Evolutionary conservation across 768 basidiomycete genomes (phyloP).

Genomic region (Pisolithus sp.): DNA sequence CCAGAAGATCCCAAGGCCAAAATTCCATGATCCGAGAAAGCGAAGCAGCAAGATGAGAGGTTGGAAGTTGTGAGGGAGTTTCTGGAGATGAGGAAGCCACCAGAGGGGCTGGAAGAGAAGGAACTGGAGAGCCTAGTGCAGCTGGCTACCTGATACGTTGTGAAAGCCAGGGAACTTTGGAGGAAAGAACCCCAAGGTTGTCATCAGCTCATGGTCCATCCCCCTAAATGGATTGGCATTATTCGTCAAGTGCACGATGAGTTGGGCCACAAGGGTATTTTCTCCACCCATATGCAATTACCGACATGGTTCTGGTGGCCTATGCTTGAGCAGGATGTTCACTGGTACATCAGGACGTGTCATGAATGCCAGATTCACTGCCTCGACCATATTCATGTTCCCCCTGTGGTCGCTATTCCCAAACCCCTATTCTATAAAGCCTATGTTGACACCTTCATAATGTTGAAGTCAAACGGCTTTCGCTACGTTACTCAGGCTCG

Average conservation of each 20-base stretch:
- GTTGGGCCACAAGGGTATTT: constrained; percentile 5
- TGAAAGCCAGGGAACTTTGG: not conserved
- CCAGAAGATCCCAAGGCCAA: too few relatives aligned
- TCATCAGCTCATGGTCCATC: not conserved
- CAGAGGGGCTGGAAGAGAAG: not conserved
- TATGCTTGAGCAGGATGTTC: not conserved
- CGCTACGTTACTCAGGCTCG: constrained; percentile 12
- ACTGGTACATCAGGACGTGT: constrained; percentile 24
- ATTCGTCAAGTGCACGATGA: constrained; percentile 2
- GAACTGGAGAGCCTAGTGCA: not conserved
- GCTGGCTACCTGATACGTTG: not conserved
- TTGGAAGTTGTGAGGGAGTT: not conserved
- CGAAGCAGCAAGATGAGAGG: not conserved
- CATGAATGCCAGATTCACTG: constrained; percentile 27
- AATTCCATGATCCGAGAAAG: not conserved
- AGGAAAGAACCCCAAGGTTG: not conserved
- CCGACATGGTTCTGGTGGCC: constrained; percentile 5
- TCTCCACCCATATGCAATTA: not conserved
- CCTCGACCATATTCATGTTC: constrained; percentile 18
- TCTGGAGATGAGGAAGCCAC: not conserved
- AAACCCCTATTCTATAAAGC: constrained; percentile 10
- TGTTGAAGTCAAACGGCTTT: not conserved
- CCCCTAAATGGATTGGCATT: not conserved
- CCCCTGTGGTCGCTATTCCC: not conserved
- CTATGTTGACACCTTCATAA: constrained; percentile 1